These are phyloP conservation scores for Apiotrichum sp. DNA, from an alignment of 1,284 basidiomycete species.

Conservation along the genomic window DNA sequence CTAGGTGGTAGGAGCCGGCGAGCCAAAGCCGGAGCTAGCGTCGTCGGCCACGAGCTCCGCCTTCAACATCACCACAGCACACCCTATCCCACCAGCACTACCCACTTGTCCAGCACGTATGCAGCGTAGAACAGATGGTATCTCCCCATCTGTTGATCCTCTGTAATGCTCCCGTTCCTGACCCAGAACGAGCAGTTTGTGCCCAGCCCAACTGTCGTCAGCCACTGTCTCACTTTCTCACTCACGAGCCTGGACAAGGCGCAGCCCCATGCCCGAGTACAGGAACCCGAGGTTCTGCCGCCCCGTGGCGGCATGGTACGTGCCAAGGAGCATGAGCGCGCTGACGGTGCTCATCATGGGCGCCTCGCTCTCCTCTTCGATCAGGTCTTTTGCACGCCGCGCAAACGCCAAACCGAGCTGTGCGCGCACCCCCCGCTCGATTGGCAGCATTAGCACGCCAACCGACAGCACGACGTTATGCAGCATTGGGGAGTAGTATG, in stretches of 20 bases:
- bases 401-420: slow-evolving; percentile 19
- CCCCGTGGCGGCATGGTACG: slow-evolving; percentile 22
- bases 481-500: slow-evolving; percentile 48
- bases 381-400: slow-evolving; percentile 19
- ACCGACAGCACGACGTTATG: slow-evolving; percentile 66
- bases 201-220: slow-evolving; percentile 25
- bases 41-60: too few species aligned
- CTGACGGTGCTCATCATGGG: slow-evolving; percentile 32
- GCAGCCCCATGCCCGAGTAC: slow-evolving; percentile 20
- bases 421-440: slow-evolving; percentile 5
- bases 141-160: slow-evolving; percentile 20
- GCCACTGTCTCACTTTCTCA: not conserved
- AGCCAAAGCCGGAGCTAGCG: too few species aligned
- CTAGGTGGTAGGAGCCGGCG: too few species aligned
- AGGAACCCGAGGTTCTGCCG: slow-evolving; percentile 26
- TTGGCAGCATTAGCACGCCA: slow-evolving; percentile 14
- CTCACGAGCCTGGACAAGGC: slow-evolving; percentile 21
- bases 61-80: too few species aligned
- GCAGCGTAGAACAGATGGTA: slow-evolving; percentile 26
- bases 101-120: slow-evolving; percentile 29
- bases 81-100: not conserved
- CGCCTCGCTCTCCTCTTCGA: slow-evolving; percentile 31
- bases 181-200: slow-evolving; percentile 31
- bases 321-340: slow-evolving; percentile 31
- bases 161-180: slow-evolving; percentile 24